Percentiles rank a stretch among this genome's conserved stretches.
Conservation (phyloP, 1,284 basidiomycete genomes). For the Polyporus tsugae region DNA sequence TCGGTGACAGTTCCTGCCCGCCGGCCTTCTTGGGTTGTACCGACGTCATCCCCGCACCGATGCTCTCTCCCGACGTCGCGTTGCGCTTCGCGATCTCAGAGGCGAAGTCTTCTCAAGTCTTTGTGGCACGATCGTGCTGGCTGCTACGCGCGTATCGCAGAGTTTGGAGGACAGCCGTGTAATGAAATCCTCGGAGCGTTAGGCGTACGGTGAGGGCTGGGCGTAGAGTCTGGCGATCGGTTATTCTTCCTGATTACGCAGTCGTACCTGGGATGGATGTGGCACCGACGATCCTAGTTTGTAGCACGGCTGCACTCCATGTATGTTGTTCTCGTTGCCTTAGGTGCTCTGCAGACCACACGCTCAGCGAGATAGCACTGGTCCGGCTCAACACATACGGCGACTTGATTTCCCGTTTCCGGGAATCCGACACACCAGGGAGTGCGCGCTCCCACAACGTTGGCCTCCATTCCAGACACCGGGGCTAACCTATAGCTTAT, state of each 20-base stretch:
- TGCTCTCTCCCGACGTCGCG: not conserved
- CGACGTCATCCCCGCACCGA: slow-evolving; percentile 1
- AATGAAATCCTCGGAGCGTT: not conserved
- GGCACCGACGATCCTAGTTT: not conserved
- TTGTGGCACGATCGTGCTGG: not conserved
- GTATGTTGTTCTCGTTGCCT: not conserved
- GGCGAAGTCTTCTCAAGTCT: not conserved
- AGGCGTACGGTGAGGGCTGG: not conserved
- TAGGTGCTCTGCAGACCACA: not conserved
- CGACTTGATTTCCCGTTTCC: not conserved
- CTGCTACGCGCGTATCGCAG: not conserved
- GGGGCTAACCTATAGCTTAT: not conserved
- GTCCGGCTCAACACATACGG: slow-evolving; percentile 6
- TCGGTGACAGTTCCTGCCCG: not conserved
- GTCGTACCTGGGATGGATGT: not conserved
- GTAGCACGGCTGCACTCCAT: not conserved
- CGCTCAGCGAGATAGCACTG: not conserved
- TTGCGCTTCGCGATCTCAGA: not conserved
- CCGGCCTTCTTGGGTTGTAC: not conserved
- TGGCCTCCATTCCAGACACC: not conserved
- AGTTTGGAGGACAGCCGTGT: not conserved
- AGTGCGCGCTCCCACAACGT: not conserved
- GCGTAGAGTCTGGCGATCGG: slow-evolving; percentile 1
- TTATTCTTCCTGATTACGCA: not conserved
- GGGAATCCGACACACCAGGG: not conserved